A percentile compares a stretch with the other conserved stretches of the same genome.
phyloP scores from a whole-genome alignment of 805 yeast species.

The Tetrapisispora pingtungensis region DNA sequence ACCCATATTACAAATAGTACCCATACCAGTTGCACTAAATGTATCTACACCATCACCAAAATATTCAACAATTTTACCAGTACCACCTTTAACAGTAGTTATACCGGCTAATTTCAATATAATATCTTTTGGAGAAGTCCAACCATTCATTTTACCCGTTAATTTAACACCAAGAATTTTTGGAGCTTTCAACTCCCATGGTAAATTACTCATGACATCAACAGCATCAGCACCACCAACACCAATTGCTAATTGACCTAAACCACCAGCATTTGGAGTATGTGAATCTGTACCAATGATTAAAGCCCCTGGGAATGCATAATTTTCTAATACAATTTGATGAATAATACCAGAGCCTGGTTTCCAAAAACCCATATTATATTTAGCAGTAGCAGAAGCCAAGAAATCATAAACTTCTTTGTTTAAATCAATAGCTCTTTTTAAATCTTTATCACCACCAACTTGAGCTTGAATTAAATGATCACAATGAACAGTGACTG shows the following conservation, averaged over 20 bases:
- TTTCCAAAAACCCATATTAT: conserved; percentile 97
- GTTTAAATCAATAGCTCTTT: conserved; percentile 78
- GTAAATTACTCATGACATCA: conserved; percentile 85
- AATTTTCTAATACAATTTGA: conserved; percentile 92
- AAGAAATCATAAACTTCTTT: conserved; percentile 92
- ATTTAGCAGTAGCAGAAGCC: conserved; percentile 89
- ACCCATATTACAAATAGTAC: conserved; percentile 98
- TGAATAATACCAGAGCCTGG: conserved; percentile 98
- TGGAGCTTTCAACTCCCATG: conserved; percentile 98
- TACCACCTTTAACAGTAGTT: conserved; percentile 95
- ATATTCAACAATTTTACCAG: conserved; percentile 93
- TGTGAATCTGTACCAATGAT: conserved; percentile 96
- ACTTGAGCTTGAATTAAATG: conserved; percentile 93
- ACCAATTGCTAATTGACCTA: conserved; percentile 96
- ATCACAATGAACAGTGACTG: conserved; percentile 95
- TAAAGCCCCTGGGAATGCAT: conserved; percentile 94
- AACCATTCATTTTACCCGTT: conserved; percentile 84
- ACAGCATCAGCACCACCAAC: conserved; percentile 99
- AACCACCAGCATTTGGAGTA: conserved; percentile 97
- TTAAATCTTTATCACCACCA: conserved; percentile 80
- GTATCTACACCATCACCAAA: conserved; percentile 91
- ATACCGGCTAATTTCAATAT: conserved; percentile 88
- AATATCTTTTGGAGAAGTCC: conserved; percentile 97
- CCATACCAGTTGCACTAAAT: conserved; percentile 97
- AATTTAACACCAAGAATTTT: conserved; percentile 89